phyloP scores from a whole-genome alignment of 495 filamentous ascomycete genomes.

The Diplogelasinospora grovesii region DNA sequence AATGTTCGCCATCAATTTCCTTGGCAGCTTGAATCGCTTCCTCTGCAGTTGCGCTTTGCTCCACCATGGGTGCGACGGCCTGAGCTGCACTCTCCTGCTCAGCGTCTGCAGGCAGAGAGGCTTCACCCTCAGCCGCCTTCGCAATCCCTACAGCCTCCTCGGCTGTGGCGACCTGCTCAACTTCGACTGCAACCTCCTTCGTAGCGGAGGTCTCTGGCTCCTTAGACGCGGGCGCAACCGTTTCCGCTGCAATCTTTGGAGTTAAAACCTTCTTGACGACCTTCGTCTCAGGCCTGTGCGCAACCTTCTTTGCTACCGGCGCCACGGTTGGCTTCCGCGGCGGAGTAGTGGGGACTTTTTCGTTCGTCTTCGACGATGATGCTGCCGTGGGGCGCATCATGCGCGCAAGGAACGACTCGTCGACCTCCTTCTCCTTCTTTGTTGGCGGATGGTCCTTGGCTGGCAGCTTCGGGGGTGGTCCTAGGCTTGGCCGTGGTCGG shows the following conservation, averaged over 20 bases:
- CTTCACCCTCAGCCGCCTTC: constrained; percentile 2
- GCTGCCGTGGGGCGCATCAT: constrained; percentile 90
- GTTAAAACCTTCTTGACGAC: constrained; percentile 22
- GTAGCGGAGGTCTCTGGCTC: constrained; percentile 7
- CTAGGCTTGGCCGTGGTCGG: constrained; percentile 43
- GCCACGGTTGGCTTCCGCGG: constrained; percentile 25
- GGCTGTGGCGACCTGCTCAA: constrained; percentile 15
- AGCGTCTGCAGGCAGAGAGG: background rate
- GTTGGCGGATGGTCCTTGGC: constrained; percentile 33
- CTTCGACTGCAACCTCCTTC: constrained; percentile 9
- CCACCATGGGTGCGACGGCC: constrained; percentile 22
- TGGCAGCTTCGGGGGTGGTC: constrained; percentile 40
- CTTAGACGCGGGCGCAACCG: background rate
- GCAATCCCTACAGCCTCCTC: constrained; percentile 17
- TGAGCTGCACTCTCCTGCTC: constrained; percentile 15
- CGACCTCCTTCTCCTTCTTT: constrained; percentile 44
- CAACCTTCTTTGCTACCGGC: constrained; percentile 17
- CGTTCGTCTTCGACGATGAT: constrained; percentile 69
- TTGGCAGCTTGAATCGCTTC: constrained; percentile 20
- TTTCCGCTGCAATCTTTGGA: constrained; percentile 10
- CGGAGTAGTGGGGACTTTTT: constrained; percentile 49
- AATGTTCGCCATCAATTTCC: constrained; percentile 9
- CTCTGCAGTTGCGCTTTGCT: constrained; percentile 26
- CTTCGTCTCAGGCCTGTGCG: constrained; percentile 16
- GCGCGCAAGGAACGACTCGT: constrained; percentile 75